Evolutionary conservation across 2,329 filamentous ascomycete species (phyloP), one percentile per base, ranked within the genome.

Genomic region (Podosphaera aphanis): DNA sequence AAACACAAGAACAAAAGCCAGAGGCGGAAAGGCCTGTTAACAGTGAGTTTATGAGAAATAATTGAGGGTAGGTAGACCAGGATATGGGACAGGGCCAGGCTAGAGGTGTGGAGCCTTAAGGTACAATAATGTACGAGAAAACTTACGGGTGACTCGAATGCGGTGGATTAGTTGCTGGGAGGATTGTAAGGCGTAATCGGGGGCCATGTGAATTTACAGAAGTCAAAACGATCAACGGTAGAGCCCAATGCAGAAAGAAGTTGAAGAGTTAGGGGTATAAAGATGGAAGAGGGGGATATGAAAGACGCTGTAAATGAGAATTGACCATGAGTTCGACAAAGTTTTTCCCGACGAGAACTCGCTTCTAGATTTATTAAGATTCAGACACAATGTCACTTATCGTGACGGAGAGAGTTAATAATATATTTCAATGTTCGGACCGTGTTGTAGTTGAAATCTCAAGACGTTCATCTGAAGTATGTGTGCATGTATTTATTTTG

Each of bases 61-160:
- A 62, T 60, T 19, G 33, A 60, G 62, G 60, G 61, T 49, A 62
- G 60, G 61, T 49, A 49, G 55, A 50, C 49, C 48, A 49, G 48
- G 51, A 51, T 48, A 48, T 48, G 52, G 16, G 52, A 43, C 33
- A 43, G 48, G 45, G 45, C 37, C 36, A 36, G 18, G 29, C 29
- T 33, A n/a, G 29, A 33, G 29, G 11, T 33, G 29, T n/a, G 29
- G 45, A 38, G 23, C 20, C 46, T 46, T 3, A 33, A 33, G 29
- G 29, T n/a, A n/a, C n/a, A 33, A 33, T 33, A 33, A 33, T n/a
- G 11, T 7, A 33, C 29, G 11, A 33, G 29, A 33, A 33, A 33
- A 39, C 37, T 39, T 39, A 39, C 37, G 16, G 37, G n/a, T 39
- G 37, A 39, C 37, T 39, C 8, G 16, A 20, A 6, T 23, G 37